Conservation (phyloP, 2,329 filamentous ascomycete species). For the Xylariaceae sp. region DNA sequence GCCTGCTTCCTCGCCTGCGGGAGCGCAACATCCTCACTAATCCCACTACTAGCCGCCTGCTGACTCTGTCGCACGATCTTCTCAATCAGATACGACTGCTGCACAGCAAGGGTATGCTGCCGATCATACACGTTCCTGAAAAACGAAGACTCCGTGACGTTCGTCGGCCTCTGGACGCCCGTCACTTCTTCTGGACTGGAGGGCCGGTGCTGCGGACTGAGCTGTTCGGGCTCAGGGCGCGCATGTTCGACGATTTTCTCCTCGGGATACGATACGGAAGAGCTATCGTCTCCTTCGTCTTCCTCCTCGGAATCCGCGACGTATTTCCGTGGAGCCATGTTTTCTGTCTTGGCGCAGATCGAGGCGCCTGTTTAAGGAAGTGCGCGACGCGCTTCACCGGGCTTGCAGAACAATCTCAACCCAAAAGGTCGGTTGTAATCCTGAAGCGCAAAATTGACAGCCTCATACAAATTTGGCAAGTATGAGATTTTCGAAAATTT, state of each 20-base stretch:
- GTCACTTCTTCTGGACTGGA: conserved; percentile 17
- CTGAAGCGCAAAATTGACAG: not conserved
- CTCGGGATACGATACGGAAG: conserved; percentile 14
- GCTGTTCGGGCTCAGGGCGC: conserved; percentile 28
- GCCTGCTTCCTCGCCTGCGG: conserved; percentile 22
- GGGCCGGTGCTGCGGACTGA: conserved; percentile 25
- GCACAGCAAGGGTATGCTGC: conserved; percentile 25
- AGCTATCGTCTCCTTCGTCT: conserved; percentile 22
- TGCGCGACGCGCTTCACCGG: conserved; percentile 19
- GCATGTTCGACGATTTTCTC: conserved; percentile 3
- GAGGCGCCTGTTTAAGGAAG: not conserved
- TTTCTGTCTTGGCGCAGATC: not conserved
- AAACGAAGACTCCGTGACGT: conserved; percentile 28
- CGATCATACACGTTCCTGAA: conserved; percentile 27
- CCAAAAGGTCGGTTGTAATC: not conserved
- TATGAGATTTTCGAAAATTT: not conserved
- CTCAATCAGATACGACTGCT: conserved; percentile 31
- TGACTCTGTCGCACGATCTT: conserved; percentile 33
- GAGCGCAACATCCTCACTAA: conserved; percentile 29
- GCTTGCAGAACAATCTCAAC: not conserved
- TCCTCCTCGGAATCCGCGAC: conserved; percentile 35
- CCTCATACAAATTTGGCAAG: not conserved
- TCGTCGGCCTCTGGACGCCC: conserved; percentile 20
- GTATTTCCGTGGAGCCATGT: conserved; percentile 29
- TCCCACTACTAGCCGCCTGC: conserved; percentile 25